Evolutionary conservation across 768 basidiomycete species (phyloP), one percentile per base, ranked within the genome.

Genomic region (Suillus occidentalis): DNA sequence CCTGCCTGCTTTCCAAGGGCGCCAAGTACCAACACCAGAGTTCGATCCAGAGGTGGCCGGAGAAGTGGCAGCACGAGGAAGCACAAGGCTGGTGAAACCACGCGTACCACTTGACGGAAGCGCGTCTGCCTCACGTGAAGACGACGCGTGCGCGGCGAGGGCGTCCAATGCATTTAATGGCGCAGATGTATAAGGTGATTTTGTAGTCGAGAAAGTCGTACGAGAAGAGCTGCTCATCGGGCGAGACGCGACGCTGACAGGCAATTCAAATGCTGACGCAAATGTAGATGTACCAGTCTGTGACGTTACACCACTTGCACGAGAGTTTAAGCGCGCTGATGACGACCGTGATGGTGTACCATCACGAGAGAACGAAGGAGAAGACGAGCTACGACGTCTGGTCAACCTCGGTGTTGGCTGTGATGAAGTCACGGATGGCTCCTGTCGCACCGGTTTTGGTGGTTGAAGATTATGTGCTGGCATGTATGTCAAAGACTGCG

Each of bases 1-100:
- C 39, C 72, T 68, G 25, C 67, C 13, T 13, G 42, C 63, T 47
- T 69, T 76, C 76, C 75, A 75, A 16, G 70, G 66, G 34, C 76
- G 69, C 63, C 63, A 63, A 18, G 60, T 31, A 36, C 63, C 42
- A n/a, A 25, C 7, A 39, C 53, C 55, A 10, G 62, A 63, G 20
- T 50, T 61, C 36, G 75, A 65, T 18, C 39, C 57, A 5, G 67
- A 58, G 45, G 72, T 36, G 18, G 73, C 64, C 5, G 75, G 68
- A 0, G 74, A 70, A 6, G 69, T 66, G 63, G 69, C 60, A 0
- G 76, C 75, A 36, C 81, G 82, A 34, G 86, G 86, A 10, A 87
- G 81, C 8, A 83, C 77, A 28, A 88, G 82, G 25, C 80, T 79
- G 8, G 84, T 83, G 66, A 83, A 87, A 20, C 86, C 87, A 61